Conservation (phyloP, 2,329 filamentous ascomycete species). For the Colletotrichum gloeosporioides region DNA sequence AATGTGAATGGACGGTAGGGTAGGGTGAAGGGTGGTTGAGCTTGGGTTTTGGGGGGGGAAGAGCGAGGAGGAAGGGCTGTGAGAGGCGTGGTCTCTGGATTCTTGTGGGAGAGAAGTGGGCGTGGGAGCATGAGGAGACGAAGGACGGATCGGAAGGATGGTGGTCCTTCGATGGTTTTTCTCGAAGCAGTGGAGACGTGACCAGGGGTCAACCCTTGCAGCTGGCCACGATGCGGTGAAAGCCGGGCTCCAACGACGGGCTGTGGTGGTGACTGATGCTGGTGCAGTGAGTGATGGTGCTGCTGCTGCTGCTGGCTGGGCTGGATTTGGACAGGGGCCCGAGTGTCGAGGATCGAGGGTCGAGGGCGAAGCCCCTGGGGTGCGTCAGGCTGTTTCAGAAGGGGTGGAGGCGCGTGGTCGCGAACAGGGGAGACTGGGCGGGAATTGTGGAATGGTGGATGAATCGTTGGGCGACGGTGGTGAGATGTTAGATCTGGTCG, state of each 20-base stretch:
- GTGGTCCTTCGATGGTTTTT: constrained; percentile 18
- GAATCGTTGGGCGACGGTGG: neutral
- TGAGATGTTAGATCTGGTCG: constrained; percentile 9
- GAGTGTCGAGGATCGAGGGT: constrained; percentile 28
- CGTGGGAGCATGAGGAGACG: neutral
- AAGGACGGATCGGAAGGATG: neutral
- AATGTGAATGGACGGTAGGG: neutral
- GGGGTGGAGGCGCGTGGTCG: constrained; percentile 8
- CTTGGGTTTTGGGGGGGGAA: neutral
- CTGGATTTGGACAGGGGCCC: constrained; percentile 19
- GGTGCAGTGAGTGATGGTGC: neutral
- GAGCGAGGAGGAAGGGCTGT: neutral
- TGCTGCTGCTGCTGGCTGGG: neutral
- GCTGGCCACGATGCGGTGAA: constrained; percentile 14
- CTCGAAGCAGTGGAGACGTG: constrained; percentile 25
- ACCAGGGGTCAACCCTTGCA: constrained; percentile 8
- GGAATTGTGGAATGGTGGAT: neutral
- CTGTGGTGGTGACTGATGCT: neutral
- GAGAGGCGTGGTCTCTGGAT: neutral
- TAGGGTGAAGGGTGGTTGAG: neutral
- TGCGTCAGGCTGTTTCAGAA: constrained; percentile 46
- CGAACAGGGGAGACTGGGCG: constrained; percentile 19
- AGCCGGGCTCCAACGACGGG: constrained; percentile 3
- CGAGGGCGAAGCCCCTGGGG: constrained; percentile 27
- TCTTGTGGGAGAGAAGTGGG: neutral